Conservation (phyloP, 2,329 filamentous ascomycete genomes). For the Fusarium subglutinans region DNA sequence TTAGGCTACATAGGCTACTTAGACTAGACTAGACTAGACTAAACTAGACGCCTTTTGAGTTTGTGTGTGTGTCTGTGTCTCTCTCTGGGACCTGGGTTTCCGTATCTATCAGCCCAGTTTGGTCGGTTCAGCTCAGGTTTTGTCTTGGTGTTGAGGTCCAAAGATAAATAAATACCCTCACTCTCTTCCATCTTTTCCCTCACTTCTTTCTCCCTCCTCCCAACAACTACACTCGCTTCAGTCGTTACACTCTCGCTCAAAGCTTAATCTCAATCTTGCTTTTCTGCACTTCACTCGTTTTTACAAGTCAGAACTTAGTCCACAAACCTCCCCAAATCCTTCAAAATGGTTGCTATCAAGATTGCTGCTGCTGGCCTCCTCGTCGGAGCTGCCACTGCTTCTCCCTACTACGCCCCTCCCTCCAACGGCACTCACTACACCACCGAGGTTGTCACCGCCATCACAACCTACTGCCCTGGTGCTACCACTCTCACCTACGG, state of each 20-base stretch:
- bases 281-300: conserved; percentile 28
- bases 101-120: neutral
- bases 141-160: neutral
- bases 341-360: conserved; percentile 28
- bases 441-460: conserved; percentile 72
- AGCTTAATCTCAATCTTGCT: neutral
- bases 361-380: conserved; percentile 29
- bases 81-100: neutral
- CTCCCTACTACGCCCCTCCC: conserved; percentile 8
- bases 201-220: neutral
- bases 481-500: conserved; percentile 72
- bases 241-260: conserved; percentile 23
- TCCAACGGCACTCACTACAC: conserved; percentile 54
- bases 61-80: neutral
- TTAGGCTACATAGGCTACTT: neutral
- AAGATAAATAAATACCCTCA: conserved; percentile 30
- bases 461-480: conserved; percentile 77
- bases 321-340: neutral
- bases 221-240: conserved; percentile 34
- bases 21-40: neutral
- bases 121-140: neutral
- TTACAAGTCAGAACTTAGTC: conserved; percentile 8
- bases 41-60: neutral
- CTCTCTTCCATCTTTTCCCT: neutral
- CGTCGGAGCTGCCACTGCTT: conserved; percentile 24